Base-by-base conservation (phyloP, 352 stramenopile species). In the Phytopythium litorale region DNA sequence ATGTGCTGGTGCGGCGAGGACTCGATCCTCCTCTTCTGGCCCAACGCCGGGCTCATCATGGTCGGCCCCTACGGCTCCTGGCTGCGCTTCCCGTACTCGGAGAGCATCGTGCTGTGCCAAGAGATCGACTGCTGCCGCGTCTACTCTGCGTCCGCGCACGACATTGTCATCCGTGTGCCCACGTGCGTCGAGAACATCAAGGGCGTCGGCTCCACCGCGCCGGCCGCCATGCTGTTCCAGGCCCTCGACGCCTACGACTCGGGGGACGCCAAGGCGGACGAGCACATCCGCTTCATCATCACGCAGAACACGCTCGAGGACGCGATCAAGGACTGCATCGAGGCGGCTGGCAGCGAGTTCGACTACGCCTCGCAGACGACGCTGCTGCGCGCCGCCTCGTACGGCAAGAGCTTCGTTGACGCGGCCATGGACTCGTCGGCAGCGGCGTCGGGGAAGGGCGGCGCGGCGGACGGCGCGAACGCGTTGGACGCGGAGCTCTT, bases 1-100 rank as follows among this genome's bases (percentile, higher is more conserved):
- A 94, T 97, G 81, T 81, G 77, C 56, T 97, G 88, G 88, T 97
- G 91, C 63, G 91, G 91, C 35, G 84, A 97, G 70, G 91, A 97
- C 69, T 94, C 87, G 42, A 85, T 97, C 53, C 63, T 97, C 11
- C 73, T 97, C 33, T 92, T 96, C 68, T 97, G 88, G 84, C 78
- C 83, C 50, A 91, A 78, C 63, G 80, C 77, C 16, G 86, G 83
- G 1, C 70, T 92, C 13, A 87, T 94, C 51, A 92, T 94, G 86
- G 86, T 94, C 4, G 89, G 91, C 2, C 90, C 89, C 0, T 91
- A 91, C 57, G 87, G 87, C 19, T 92, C 88, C 16, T 96, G 86
- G 83, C 67, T 96, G 3, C 75, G 85, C 11, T 97, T 93, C 60
- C 86, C 84, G 8, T 96, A 94, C 68, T 79, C 84, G 42, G 74